Evolutionary conservation across 306 rosid species (phyloP), one percentile per base, ranked within the genome.

Genomic region (Abrus pulchellus): DNA sequence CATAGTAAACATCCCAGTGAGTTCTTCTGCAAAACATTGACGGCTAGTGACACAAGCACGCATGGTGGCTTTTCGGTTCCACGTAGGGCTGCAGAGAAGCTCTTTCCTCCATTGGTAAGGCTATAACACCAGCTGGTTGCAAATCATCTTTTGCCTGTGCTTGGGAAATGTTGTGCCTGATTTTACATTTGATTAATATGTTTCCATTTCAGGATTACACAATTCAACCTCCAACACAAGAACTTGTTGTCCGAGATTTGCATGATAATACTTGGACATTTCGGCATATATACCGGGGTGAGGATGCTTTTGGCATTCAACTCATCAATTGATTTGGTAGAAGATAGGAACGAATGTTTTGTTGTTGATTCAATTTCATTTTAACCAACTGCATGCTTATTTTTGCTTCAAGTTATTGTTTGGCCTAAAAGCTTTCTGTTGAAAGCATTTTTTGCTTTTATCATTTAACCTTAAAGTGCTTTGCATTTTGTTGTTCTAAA

Each of bases 51-150:
- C 65, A 92, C 97, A 1, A 94, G 98, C 87, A 92, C 98, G 0
- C 98, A 92, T 59, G 98, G 98, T 11, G 97, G 98, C 0, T 94
- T 94, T 77, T 94, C 97, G 1, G 98, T 94, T 72, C 98, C 98
- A 1, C 91, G 97, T 48, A 88, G 98, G 78, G 94, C 98, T 33
- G 98, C 98, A 14, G 98, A 94, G 69, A 94, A 94, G 87, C 97
- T 92, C 13, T 94, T 94, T 85, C 98, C 97, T 71, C 86, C 89
- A 0, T 77, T 96, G 92, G 99, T 93, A 86, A 53, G 86, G 76
- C 82, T 56, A 43, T 43, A 55, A 7, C 50, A 36, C 38, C 60
- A 48, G 20, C 40, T 44, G 3, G 32, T 54, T 71, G 41, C 30
- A 52, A 68, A 47, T 54, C 32, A 32, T 53, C 40, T 11, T 56